These are phyloP conservation scores for Neofusicoccum umdonicola DNA, from an alignment of 2,329 filamentous ascomycete genomes.

Conservation along the genomic window DNA sequence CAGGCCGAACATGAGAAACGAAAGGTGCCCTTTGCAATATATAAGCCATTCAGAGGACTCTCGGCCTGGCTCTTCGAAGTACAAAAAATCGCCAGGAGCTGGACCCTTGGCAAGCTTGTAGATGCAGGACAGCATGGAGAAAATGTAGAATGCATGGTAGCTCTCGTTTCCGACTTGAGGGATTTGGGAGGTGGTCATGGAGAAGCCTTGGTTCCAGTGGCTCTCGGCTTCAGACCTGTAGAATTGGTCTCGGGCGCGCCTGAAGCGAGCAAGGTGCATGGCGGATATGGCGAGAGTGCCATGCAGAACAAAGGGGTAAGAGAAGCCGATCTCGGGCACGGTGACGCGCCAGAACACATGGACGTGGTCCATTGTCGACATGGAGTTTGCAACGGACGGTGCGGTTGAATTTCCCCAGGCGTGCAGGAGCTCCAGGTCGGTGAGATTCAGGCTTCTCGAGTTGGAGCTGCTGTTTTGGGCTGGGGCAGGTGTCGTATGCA, in stretches of 20 bases:
- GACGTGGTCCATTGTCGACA: slow-evolving; percentile 16
- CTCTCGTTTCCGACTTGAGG: not conserved
- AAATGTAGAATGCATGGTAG: not conserved
- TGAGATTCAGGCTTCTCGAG: not conserved
- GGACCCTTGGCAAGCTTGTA: slow-evolving; percentile 19
- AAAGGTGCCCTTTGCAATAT: not conserved
- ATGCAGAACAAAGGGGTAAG: not conserved
- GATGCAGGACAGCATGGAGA: not conserved
- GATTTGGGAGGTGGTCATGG: not conserved
- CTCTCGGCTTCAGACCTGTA: not conserved
- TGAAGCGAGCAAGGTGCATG: slow-evolving; percentile 2
- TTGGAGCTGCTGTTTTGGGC: not conserved
- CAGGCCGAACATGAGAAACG: not conserved
- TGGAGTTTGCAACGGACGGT: not conserved
- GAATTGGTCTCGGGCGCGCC: not conserved
- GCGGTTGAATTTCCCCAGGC: not conserved
- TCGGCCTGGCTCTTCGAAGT: not conserved
- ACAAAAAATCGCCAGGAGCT: slow-evolving; percentile 18
- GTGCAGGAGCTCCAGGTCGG: not conserved
- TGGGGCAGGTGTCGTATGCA: slow-evolving; percentile 10
- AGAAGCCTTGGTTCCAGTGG: not conserved
- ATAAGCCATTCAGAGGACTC: not conserved
- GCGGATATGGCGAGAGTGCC: not conserved
- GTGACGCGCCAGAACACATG: not conserved
- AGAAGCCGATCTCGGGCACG: not conserved